Evolutionary conservation across 805 yeast genomes (phyloP).

Genomic region (Kuraishia borneana): DNA sequence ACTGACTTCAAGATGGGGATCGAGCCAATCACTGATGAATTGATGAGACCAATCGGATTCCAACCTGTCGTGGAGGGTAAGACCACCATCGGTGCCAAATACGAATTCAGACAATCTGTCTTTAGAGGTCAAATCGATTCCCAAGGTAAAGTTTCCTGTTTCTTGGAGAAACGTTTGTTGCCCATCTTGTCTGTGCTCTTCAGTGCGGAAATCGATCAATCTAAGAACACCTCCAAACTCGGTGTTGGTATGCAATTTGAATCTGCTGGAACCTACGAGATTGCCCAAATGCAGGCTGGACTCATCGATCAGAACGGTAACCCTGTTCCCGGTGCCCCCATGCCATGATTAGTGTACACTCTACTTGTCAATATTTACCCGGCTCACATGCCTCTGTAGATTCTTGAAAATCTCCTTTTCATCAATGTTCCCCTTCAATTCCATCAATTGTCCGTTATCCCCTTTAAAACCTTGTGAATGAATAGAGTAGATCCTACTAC

Average conservation of each 20-base stretch:
- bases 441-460: too few species aligned
- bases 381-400: neutral
- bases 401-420: too few species aligned
- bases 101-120: slow-evolving; percentile 92
- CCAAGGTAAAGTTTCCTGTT: slow-evolving; percentile 79
- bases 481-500: too few species aligned
- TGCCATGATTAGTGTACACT: slow-evolving; percentile 19
- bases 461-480: too few species aligned
- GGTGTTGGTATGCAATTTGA: slow-evolving; percentile 96
- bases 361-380: neutral
- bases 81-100: slow-evolving; percentile 93
- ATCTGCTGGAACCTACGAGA: slow-evolving; percentile 88
- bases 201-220: slow-evolving; percentile 85
- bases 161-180: slow-evolving; percentile 86
- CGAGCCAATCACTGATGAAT: slow-evolving; percentile 62
- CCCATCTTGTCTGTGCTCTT: slow-evolving; percentile 86
- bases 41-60: slow-evolving; percentile 69
- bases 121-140: slow-evolving; percentile 94
- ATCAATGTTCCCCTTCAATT: too few species aligned
- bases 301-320: slow-evolving; percentile 74
- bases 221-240: slow-evolving; percentile 62
- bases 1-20: slow-evolving; percentile 70
- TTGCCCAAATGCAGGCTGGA: slow-evolving; percentile 86
- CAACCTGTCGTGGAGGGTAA: slow-evolving; percentile 83
- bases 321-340: slow-evolving; percentile 76